Base-by-base conservation (phyloP, 805 yeast genomes). In the Barnettozyma sucrosica region DNA sequence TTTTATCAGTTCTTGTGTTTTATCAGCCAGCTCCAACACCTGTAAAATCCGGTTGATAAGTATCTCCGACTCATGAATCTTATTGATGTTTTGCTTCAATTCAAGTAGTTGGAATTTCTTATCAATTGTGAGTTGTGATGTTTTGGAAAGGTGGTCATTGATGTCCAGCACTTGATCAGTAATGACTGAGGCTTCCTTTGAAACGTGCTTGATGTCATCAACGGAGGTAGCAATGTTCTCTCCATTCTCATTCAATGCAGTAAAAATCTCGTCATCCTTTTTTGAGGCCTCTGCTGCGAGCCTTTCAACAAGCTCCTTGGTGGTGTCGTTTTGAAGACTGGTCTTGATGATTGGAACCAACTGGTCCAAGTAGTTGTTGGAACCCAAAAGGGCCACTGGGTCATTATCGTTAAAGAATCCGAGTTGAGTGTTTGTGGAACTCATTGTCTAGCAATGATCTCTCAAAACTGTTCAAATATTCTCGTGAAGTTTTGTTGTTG, bases 1-100 rank as follows among this genome's bases (percentile, higher is more conserved):
- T 45, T 81, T 77, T 51, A 89, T 84, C 59, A 90, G 70, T 36
- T 86, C 90, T 61, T 89, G 88, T 43, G 89, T 86, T 58, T 82
- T 85, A 66, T 89, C 90, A 14, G 95, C 85, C 55, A 85, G 76
- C 59, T 90, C 96, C 47, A 92, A 72, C 9, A 90, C 90, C 53
- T 85, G 89, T 21, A 90, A 70, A 55, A 95, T 85, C 43, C 81
- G 74, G 46, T 77, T 79, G 32, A 92, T 77, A 19, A 88, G 80
- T 36, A 77, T 73, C 7, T 77, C 77, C 0, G 96, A 83, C 54
- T 85, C 88, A 45, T 78, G 77, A 51, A 92, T 82, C 61, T 85
- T 86, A 44, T 69, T 68, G 16, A 80, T 73, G 7, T 84, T 77
- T 54, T 81, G 82, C 55, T 83, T 84, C 50, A 80, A 70, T 45